Percentiles rank a stretch among this genome's conserved stretches.
Conservation (phyloP, 495 filamentous ascomycete genomes). For the Lophiostoma macrostomum region DNA sequence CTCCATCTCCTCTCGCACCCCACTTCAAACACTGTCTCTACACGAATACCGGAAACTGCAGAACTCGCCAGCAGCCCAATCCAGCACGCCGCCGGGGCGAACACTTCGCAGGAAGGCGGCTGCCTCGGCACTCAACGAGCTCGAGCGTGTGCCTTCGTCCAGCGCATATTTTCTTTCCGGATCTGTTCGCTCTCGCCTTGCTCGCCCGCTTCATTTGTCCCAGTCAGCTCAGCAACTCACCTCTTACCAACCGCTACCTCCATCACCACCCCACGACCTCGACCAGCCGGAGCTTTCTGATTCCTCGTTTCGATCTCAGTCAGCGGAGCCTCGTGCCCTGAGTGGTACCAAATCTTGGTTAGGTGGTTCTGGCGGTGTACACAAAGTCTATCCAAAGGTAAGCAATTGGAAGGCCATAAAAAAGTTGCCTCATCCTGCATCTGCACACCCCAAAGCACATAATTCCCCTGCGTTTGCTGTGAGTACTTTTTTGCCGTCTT, state of each 20-base stretch:
- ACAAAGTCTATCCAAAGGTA: conserved; percentile 17
- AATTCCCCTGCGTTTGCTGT: conserved; percentile 2
- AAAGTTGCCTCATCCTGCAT: conserved; percentile 22
- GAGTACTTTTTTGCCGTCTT: background rate
- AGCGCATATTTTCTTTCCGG: background rate
- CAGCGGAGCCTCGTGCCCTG: conserved; percentile 9
- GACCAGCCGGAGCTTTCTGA: background rate
- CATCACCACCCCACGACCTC: conserved; percentile 21
- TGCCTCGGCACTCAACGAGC: conserved; percentile 25
- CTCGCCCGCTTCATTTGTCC: conserved; percentile 11
- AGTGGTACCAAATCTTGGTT: background rate
- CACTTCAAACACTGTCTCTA: conserved; percentile 31
- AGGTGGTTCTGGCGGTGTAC: background rate
- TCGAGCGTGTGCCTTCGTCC: conserved; percentile 30
- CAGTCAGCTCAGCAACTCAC: conserved; percentile 11
- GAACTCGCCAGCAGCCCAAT: conserved; percentile 25
- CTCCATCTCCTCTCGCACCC: conserved; percentile 31
- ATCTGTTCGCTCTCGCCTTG: conserved; percentile 1
- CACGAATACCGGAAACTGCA: conserved; percentile 40
- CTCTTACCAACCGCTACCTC: conserved; percentile 16
- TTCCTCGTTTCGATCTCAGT: conserved; percentile 12
- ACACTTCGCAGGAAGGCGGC: conserved; percentile 33
- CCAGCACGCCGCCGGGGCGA: conserved; percentile 20
- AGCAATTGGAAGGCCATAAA: conserved; percentile 31
- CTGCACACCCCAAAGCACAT: background rate